phyloP scores from a whole-genome alignment of 2,329 filamentous ascomycete genomes.

The Phaeosphaeria sp. region DNA sequence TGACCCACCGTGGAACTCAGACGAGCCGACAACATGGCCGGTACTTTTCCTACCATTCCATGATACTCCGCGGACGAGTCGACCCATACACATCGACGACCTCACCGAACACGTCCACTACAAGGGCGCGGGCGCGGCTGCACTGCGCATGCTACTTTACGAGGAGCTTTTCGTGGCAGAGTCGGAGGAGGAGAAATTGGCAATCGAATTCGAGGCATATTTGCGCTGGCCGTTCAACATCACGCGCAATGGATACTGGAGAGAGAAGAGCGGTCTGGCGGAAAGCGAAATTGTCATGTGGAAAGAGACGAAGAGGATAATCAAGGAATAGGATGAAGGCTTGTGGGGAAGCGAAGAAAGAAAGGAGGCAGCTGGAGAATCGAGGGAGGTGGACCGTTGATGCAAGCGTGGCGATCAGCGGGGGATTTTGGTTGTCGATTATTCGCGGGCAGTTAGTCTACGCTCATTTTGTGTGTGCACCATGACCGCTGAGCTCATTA shows the following conservation, averaged over 20 bases:
- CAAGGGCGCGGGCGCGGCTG: neutral
- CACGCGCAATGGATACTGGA: neutral
- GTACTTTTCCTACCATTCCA: slow-evolving; percentile 1
- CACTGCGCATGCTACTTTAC: neutral
- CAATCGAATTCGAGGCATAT: neutral
- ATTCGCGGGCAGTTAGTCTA: neutral
- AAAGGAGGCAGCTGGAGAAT: neutral
- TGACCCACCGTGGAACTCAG: neutral
- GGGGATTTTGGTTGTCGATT: neutral
- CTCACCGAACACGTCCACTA: slow-evolving; percentile 4
- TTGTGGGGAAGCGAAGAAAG: no score
- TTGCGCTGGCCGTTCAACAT: slow-evolving; percentile 7
- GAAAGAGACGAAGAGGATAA: neutral
- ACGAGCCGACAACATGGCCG: slow-evolving; percentile 4
- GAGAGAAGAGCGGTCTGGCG: neutral
- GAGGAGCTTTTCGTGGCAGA: neutral
- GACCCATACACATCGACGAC: slow-evolving; percentile 3
- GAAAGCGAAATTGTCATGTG: neutral
- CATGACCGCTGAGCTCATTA: neutral
- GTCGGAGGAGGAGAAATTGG: neutral
- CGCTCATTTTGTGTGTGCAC: neutral
- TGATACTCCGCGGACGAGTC: neutral
- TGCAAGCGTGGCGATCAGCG: neutral
- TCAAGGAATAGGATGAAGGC: neutral
- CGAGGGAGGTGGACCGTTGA: neutral